Evolutionary conservation across 2,329 filamentous ascomycete genomes (phyloP).

Genomic region (Botryotinia calthae): DNA sequence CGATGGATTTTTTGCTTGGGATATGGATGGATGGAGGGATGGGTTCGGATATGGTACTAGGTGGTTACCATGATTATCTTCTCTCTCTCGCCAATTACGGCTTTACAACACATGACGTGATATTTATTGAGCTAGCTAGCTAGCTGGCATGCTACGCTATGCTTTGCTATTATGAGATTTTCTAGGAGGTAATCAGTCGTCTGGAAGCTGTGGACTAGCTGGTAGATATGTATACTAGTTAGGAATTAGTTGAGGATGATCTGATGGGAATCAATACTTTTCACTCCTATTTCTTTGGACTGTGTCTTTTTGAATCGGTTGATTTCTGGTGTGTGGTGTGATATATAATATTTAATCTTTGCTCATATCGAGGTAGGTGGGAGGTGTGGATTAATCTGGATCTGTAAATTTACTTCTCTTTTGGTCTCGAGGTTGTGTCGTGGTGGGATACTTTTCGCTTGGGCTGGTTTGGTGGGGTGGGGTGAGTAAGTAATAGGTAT

Average conservation of each 20-base stretch:
- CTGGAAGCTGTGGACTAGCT: not conserved
- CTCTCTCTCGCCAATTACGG: not conserved
- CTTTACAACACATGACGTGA: not conserved
- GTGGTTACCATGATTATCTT: not conserved
- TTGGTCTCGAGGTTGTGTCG: too few relatives aligned
- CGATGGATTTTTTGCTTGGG: slow-evolving; percentile 5
- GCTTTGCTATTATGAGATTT: not conserved
- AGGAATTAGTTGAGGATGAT: not conserved
- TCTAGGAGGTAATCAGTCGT: not conserved
- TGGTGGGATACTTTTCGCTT: too few relatives aligned
- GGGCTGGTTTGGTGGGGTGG: too few relatives aligned
- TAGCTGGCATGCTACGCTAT: not conserved
- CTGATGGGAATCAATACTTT: too few relatives aligned
- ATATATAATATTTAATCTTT: not conserved
- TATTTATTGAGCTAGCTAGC: not conserved
- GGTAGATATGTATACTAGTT: not conserved
- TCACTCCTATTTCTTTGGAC: too few relatives aligned
- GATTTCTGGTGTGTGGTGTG: not conserved
- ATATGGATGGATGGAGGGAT: not conserved
- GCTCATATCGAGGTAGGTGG: not conserved
- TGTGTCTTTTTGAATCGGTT: not conserved
- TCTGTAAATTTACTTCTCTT: too few relatives aligned
- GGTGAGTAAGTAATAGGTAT: too few relatives aligned
- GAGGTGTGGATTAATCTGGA: not conserved
- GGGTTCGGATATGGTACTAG: slow-evolving; percentile 1